A percentile compares a stretch with the other conserved stretches of the same genome.
These are phyloP conservation scores for Circinella umbellata DNA, from an alignment of 371 early-diverging fungal species.

Conservation along the genomic window DNA sequence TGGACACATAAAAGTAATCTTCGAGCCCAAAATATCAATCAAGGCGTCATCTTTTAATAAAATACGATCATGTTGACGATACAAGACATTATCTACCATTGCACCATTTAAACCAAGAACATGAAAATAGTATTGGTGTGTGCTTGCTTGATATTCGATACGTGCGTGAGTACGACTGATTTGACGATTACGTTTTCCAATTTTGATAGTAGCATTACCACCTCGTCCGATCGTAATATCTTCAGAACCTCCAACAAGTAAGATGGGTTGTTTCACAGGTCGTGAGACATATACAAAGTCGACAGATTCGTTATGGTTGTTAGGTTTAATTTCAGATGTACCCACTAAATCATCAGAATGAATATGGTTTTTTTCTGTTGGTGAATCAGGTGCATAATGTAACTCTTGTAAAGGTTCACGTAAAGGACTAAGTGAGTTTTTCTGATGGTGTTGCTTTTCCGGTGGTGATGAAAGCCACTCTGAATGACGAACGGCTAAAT, in stretches of 20 bases:
- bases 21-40: conserved; percentile 45
- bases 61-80: conserved; percentile 38
- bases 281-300: conserved; percentile 13
- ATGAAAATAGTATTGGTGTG: conserved; percentile 46
- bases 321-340: conserved; percentile 24
- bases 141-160: conserved; percentile 41
- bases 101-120: conserved; percentile 65
- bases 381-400: conserved; percentile 10
- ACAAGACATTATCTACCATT: conserved; percentile 37
- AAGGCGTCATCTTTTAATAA: conserved; percentile 34
- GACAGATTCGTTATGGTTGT: not conserved
- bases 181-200: conserved; percentile 63
- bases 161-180: conserved; percentile 65
- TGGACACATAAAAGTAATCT: conserved; percentile 18
- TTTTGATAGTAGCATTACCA: conserved; percentile 57
- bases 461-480: conserved; percentile 6
- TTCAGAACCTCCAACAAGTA: conserved; percentile 46
- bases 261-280: conserved; percentile 11
- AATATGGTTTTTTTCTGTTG: conserved; percentile 15
- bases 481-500: not conserved
- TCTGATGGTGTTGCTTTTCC: not conserved
- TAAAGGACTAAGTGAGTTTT: not conserved
- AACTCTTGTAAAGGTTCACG: conserved; percentile 16
- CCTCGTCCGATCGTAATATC: conserved; percentile 64
- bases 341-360: conserved; percentile 46